Evolutionary conservation across 2,329 filamentous ascomycete genomes (phyloP), one percentile per base, ranked within the genome.

Genomic region (Colletotrichum plurivorum): DNA sequence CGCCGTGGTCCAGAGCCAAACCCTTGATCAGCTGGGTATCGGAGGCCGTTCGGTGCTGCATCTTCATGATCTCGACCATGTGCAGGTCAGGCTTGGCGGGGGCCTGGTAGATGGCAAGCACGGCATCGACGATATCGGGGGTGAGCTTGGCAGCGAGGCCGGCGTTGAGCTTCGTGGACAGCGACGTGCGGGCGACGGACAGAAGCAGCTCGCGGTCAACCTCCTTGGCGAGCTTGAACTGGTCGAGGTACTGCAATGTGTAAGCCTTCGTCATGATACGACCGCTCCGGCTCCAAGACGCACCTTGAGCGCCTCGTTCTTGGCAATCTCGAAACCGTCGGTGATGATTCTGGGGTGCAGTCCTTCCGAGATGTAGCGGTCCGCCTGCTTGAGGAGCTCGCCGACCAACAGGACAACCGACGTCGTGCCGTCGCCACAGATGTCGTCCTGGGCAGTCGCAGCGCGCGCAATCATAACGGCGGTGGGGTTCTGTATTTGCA

Each of bases 11-110:
- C 70, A 99, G 85, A 10, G 94, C 96, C 67, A 99, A 87, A 69
- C 96, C 96, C 73, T 93, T 91, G 81, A 99, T 98, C 69, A 99
- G 90, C 82, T 97, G 94, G 66, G 96, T 99, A 81, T 99, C 96
- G 39, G 96, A 94, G 68, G 95, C 95, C 60, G 94, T 94, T 75
- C 95, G 93, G 85, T 99, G 96, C 85, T 99, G 96, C 95, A 99
- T 98, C 81, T 97, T 98, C 96, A 99, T 99, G 76, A 99, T 98
- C 84, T 99, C 96, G 74, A 99, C 89, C 96, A 99, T 99, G 86
- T 98, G 95, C 77, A 99, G 83, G 83, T 99, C 96, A 65, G 97
- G 97, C 85, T 98, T 98, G 71, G 90, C 90, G 27, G 94, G 94
- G 18, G 93, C 86, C 80, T 94, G 89, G 85, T 98, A 95, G 80